These are phyloP conservation scores for Pythium apleroticum DNA, from an alignment of 352 stramenopile genomes.

Conservation along the genomic window DNA sequence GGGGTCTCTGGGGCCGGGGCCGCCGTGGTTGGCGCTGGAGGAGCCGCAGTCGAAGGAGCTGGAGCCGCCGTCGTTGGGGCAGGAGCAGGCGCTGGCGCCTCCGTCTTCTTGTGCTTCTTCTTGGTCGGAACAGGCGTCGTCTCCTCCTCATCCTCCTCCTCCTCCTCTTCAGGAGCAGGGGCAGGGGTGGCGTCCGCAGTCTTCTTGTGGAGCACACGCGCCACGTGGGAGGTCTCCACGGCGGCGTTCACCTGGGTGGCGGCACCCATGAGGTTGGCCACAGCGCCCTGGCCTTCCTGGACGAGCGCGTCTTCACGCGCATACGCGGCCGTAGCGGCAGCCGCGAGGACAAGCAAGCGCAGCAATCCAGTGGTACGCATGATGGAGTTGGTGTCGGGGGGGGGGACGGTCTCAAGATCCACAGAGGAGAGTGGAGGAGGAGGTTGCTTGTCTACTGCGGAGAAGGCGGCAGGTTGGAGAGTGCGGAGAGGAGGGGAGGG, in stretches of 20 bases:
- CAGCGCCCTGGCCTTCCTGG: constrained; percentile 16
- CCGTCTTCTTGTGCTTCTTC: constrained; percentile 23
- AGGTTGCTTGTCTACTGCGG: constrained; percentile 3
- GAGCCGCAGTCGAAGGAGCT: not conserved
- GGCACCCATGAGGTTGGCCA: constrained; percentile 6
- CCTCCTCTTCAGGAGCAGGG: constrained; percentile 13
- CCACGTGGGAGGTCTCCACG: constrained; percentile 7
- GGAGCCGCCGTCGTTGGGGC: constrained; percentile 8
- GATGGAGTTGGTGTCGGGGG: not conserved
- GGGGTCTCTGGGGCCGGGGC: constrained; percentile 12
- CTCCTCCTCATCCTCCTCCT: constrained; percentile 28
- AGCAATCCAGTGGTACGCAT: constrained; percentile 65
- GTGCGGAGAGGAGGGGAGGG: constrained; percentile 3
- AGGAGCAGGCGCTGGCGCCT: constrained; percentile 1
- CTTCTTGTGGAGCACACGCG: constrained; percentile 28
- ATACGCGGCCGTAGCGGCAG: constrained; percentile 43
- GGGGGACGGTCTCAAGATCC: not conserved
- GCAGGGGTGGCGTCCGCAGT: constrained; percentile 13
- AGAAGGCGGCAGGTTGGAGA: constrained; percentile 12
- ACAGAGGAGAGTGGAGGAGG: not conserved
- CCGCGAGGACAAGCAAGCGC: constrained; percentile 51
- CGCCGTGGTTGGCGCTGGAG: constrained; percentile 8
- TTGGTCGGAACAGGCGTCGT: constrained; percentile 7
- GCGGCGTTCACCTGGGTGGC: not conserved
- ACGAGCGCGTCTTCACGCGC: constrained; percentile 26